Percentiles rank a stretch among this genome's conserved stretches.
phyloP scores from a whole-genome alignment of 1,284 basidiomycete genomes.

The Somion occarium region DNA sequence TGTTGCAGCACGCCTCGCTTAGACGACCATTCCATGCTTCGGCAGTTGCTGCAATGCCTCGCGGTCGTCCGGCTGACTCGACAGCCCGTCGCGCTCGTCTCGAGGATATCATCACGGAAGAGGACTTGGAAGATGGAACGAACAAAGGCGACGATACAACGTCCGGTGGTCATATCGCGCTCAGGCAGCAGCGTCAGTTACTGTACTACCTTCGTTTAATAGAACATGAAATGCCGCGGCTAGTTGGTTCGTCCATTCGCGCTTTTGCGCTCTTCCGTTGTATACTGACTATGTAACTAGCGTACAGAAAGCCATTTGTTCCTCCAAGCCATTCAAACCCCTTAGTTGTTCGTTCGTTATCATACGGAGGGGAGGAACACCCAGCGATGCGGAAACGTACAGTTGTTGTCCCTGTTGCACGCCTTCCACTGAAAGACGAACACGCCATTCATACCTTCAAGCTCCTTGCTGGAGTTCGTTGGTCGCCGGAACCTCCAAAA shows the following conservation, averaged over 20 bases:
- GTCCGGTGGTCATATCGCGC: conserved; percentile 59
- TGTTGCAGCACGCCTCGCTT: not conserved
- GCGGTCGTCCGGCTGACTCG: not conserved
- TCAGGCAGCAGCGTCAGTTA: conserved; percentile 66
- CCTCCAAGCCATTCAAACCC: conserved; percentile 57
- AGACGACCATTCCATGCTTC: conserved; percentile 5
- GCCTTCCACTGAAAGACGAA: conserved; percentile 58
- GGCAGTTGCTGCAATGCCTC: not conserved
- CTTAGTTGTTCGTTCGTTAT: conserved; percentile 67
- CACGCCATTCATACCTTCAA: conserved; percentile 74
- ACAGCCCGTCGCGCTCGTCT: not conserved
- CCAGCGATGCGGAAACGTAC: conserved; percentile 66
- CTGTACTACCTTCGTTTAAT: conserved; percentile 77
- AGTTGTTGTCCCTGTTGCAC: conserved; percentile 67
- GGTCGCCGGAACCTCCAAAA: conserved; percentile 68
- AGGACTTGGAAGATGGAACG: conserved; percentile 1
- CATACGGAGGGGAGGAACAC: conserved; percentile 74
- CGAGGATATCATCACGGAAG: conserved; percentile 1
- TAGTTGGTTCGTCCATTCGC: conserved; percentile 71
- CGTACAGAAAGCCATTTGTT: conserved; percentile 70
- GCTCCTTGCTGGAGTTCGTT: conserved; percentile 77
- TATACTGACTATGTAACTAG: conserved; percentile 33
- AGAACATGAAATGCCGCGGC: conserved; percentile 77
- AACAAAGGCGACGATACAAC: conserved; percentile 49
- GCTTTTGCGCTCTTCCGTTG: conserved; percentile 9